A percentile compares a stretch with the other conserved stretches of the same genome.
Conservation (phyloP, 768 basidiomycete genomes). For the Lepiota venenata region DNA sequence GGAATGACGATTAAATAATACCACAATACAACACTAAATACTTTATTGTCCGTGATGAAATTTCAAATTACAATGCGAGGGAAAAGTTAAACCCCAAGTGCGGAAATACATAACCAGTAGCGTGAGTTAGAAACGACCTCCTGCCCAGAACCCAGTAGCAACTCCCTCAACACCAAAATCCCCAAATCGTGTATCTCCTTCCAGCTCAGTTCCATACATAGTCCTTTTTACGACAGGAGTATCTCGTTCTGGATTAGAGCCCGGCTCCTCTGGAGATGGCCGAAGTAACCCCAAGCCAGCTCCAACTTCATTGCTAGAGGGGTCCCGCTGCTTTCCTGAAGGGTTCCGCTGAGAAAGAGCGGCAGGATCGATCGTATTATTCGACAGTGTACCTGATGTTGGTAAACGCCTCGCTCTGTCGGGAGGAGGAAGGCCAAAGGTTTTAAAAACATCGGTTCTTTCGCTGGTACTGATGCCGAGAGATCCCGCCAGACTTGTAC, state of each 20-base stretch:
- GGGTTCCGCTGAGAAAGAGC: slow-evolving; percentile 27
- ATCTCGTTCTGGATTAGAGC: slow-evolving; percentile 16
- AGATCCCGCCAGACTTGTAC: slow-evolving; percentile 23
- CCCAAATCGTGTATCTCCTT: slow-evolving; percentile 79
- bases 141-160: slow-evolving; percentile 68
- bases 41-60: background rate
- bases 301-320: slow-evolving; percentile 44
- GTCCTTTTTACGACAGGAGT: slow-evolving; percentile 56
- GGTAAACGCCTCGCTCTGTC: slow-evolving; percentile 19
- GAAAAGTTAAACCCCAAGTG: background rate
- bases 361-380: slow-evolving; percentile 32
- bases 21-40: slow-evolving; percentile 6
- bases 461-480: slow-evolving; percentile 28
- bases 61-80: background rate
- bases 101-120: slow-evolving; percentile 9
- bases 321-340: slow-evolving; percentile 22
- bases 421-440: slow-evolving; percentile 43
- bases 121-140: slow-evolving; percentile 37
- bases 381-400: background rate
- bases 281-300: slow-evolving; percentile 40
- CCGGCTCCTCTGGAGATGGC: slow-evolving; percentile 19
- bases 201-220: slow-evolving; percentile 83
- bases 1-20: background rate
- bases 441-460: slow-evolving; percentile 42
- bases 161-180: slow-evolving; percentile 81